These are phyloP conservation scores for Carnegiea gigantea DNA, from an alignment of 179 eudicot species.

Conservation along the genomic window DNA sequence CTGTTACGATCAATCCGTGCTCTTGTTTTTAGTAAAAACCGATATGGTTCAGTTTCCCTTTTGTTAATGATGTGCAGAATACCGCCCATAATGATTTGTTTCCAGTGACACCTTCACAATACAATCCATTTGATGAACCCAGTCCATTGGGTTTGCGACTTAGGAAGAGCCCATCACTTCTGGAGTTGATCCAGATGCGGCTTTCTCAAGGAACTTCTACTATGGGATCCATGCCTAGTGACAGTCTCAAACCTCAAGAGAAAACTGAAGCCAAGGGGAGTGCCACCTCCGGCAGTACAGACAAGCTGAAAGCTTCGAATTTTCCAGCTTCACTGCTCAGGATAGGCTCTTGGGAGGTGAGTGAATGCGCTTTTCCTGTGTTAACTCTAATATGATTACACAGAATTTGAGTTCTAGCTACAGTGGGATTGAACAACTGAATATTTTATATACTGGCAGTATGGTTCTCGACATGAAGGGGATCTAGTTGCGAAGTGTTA, in stretches of 20 bases:
- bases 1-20: background rate
- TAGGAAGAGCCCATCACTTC: slow-evolving; percentile 80
- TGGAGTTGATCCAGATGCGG: slow-evolving; percentile 79
- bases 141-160: slow-evolving; percentile 90
- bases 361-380: slow-evolving; percentile 2
- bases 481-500: slow-evolving; percentile 55
- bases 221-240: slow-evolving; percentile 24
- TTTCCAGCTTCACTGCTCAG: slow-evolving; percentile 64
- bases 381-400: background rate
- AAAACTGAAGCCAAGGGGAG: slow-evolving; percentile 38
- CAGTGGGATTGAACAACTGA: background rate
- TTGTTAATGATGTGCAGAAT: slow-evolving; percentile 26
- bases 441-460: slow-evolving; percentile 32
- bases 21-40: background rate
- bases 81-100: slow-evolving; percentile 30
- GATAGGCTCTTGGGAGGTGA: slow-evolving; percentile 54
- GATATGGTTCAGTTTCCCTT: background rate
- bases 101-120: slow-evolving; percentile 45
- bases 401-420: background rate
- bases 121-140: slow-evolving; percentile 89
- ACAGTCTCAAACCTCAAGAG: slow-evolving; percentile 26
- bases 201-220: slow-evolving; percentile 61
- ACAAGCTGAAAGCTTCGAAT: slow-evolving; percentile 87
- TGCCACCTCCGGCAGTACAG: slow-evolving; percentile 35
- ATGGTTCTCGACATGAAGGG: slow-evolving; percentile 48